Evolutionary conservation across 441 rosid genomes (phyloP), one percentile per base, ranked within the genome.

Genomic region (Kokia cookei): DNA sequence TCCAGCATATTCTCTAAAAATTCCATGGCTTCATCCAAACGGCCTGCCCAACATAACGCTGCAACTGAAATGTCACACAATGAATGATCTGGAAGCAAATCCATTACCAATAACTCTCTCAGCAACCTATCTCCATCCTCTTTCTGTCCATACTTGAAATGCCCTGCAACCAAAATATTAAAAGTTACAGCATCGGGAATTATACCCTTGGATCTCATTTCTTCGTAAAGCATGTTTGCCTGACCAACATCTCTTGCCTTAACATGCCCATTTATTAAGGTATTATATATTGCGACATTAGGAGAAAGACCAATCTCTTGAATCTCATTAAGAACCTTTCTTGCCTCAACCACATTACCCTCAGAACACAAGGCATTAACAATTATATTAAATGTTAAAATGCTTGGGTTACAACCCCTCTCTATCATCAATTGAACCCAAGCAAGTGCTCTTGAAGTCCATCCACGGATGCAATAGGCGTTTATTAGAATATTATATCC

Each of bases 191-290:
- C 80, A 80, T 91, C 91, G 57, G 93, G 92, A 60, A 85, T 67
- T 68, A 91, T 48, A 64, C 88, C 89, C 74, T 75, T 82, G 48
- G 51, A 69, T 77, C 53, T 80, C 96, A 91, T 88, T 79, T 88
- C 94, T 65, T 84, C 81, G 22, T 81, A 91, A 48, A 91, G 75
- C 73, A 79, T 54, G 60, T 77, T 84, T 29, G 91, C 94, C 75
- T 84, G 86, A 77, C 60, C 77, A 73, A 88, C 73, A 71, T 88
- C 87, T 82, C 83, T 83, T 10, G 92, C 86, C 82, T 91, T 91
- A 65, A 89, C 85, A 75, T 88, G 88, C n/a, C 96, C 94, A 75
- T 84, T 84, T 76, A 91, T 82, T 76, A 91, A 76, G 73, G 91
- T 71, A 68, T 91, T 91, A 80, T 77, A 91, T 5, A 83, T 78